Evolutionary conservation across 2,329 filamentous ascomycete genomes (phyloP), one percentile per base, ranked within the genome.

Genomic region (Exophiala sideris): DNA sequence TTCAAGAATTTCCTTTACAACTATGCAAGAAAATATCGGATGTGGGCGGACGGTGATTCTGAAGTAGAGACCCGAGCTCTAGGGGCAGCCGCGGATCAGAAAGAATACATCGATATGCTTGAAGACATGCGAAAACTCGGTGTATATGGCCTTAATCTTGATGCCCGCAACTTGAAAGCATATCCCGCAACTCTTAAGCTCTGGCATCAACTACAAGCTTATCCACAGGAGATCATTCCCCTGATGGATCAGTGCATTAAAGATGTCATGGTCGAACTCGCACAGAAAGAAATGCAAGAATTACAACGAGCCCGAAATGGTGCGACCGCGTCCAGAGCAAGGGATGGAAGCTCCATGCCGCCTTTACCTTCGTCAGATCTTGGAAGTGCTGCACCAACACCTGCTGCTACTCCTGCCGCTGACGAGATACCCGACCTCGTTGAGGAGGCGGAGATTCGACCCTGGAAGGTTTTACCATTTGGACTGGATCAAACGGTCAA

Each of bases 181-280:
- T 99, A 96, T 68, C 94, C 95, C 2, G 85, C 90, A 1, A 97
- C 94, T 0, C 79, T 87, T 64, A 97, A 97, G 74, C 78, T 99
- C 52, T 97, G 91, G 89, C 89, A 97, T 69, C 95, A 99, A 71
- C 78, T 95, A 54, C 89, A 95, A 69, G 86, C 88, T 11, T 99
- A 96, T 67, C 94, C 94, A 0, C 91, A 94, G 67, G 94, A 99
- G 79, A 91, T 99, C 49, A 88, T 99, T 41, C 91, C 92, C 2
- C 80, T 97, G 44, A 96, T 99, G 87, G 95, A 99, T 79, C 89
- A 95, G 70, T 85, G 86, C 5, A 83, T 96, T 47, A 95, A 96
- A 68, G 92, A 99, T 72, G 79, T 90, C 50, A 95, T 97, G 86
- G 83, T 94, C 20, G 91, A 96, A 67, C 76, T 97, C 46, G 91